phyloP scores from a whole-genome alignment of 1,284 basidiomycete species.

The Trichosporon inkin region DNA sequence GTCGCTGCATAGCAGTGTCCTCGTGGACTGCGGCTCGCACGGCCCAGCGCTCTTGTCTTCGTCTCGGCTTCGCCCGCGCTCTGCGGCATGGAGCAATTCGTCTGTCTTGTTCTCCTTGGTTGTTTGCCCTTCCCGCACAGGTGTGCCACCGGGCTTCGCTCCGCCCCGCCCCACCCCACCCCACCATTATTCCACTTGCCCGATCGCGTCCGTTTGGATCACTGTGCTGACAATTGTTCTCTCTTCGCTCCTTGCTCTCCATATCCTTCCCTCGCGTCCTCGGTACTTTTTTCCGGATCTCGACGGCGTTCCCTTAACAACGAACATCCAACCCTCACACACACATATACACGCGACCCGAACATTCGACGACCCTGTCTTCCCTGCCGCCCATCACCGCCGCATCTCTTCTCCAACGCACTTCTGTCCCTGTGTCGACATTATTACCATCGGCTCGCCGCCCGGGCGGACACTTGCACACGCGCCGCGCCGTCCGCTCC shows the following conservation, averaged over 20 bases:
- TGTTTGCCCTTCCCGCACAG: background rate
- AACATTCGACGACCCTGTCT: constrained; percentile 3
- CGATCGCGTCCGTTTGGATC: background rate
- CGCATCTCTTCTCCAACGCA: background rate
- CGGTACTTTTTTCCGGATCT: background rate
- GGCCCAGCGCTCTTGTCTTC: background rate
- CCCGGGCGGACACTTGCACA: background rate
- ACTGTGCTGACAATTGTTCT: constrained; percentile 5
- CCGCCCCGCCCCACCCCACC: too few relatives aligned
- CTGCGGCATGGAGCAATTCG: too few relatives aligned
- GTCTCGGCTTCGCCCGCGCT: too few relatives aligned
- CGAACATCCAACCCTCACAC: background rate
- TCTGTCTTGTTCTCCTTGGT: background rate
- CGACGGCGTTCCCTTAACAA: background rate
- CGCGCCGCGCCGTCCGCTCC: background rate
- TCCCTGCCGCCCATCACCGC: background rate
- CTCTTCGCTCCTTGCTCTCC: background rate
- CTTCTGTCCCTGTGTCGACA: background rate
- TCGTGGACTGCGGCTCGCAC: background rate
- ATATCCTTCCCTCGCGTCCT: background rate
- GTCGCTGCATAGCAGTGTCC: background rate
- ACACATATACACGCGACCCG: constrained; percentile 4
- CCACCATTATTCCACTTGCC: background rate
- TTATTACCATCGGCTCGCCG: background rate
- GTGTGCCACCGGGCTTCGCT: constrained; percentile 1